A percentile compares a stretch with the other conserved stretches of the same genome.
phyloP scores from a whole-genome alignment of 2,329 filamentous ascomycete species.

The Madurella mycetomatis region DNA sequence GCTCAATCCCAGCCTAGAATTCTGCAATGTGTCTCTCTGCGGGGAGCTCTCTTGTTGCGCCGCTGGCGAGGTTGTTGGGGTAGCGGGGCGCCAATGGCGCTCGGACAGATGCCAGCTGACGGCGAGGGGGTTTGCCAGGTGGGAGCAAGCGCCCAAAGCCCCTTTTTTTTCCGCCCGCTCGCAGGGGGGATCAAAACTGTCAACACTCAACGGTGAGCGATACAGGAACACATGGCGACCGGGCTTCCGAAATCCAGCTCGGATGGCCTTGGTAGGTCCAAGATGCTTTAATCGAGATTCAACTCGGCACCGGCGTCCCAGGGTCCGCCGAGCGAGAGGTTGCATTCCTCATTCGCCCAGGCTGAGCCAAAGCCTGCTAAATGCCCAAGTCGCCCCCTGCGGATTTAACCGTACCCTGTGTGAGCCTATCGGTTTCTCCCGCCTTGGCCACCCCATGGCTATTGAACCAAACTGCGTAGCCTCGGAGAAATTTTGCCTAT shows the following conservation, averaged over 20 bases:
- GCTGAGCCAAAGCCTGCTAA: constrained; percentile 1
- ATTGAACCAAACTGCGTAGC: constrained; percentile 6
- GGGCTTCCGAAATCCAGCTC: background rate
- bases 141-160: background rate
- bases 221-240: background rate
- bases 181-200: background rate
- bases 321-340: constrained; percentile 6
- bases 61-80: background rate
- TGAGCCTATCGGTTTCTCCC: constrained; percentile 19
- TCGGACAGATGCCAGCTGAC: background rate
- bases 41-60: background rate
- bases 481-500: constrained; percentile 15
- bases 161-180: background rate
- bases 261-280: background rate
- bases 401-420: constrained; percentile 18
- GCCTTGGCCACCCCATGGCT: constrained; percentile 18
- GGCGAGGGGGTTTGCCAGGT: background rate
- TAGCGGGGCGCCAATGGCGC: background rate
- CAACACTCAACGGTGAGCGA: background rate
- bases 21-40: constrained; percentile 8
- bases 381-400: background rate
- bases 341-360: constrained; percentile 7
- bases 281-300: background rate
- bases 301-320: constrained; percentile 3
- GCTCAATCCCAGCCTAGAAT: constrained; percentile 9